Percentiles rank a stretch among this genome's conserved stretches.
phyloP scores from a whole-genome alignment of 805 yeast genomes.

The Yarrowia divulgata region DNA sequence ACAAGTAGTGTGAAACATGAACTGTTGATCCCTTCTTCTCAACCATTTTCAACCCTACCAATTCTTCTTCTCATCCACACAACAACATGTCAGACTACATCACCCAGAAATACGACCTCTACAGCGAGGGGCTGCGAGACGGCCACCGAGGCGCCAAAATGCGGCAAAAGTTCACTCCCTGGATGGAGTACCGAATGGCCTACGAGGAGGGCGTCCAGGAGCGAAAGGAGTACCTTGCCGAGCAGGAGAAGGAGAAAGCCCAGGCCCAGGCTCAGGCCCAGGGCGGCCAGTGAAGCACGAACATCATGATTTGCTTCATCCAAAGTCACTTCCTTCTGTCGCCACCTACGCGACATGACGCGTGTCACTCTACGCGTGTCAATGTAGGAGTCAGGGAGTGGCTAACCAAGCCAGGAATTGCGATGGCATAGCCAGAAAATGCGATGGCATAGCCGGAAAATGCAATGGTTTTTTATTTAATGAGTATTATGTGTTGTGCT shows the following conservation, averaged over 20 bases:
- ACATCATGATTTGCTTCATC: no score
- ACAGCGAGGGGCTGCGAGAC: not conserved
- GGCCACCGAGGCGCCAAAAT: not conserved
- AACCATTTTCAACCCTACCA: not conserved
- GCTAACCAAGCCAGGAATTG: no score
- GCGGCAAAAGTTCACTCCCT: not conserved
- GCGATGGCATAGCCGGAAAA: no score
- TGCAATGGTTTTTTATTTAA: no score
- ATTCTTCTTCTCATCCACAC: not conserved
- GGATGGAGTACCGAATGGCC: slow-evolving; percentile 7
- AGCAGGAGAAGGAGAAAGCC: not conserved
- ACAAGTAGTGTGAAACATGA: no score
- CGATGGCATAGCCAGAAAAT: no score
- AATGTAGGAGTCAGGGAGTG: no score
- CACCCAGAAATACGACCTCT: slow-evolving; percentile 2
- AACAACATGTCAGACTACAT: not conserved
- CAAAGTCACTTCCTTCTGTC: no score
- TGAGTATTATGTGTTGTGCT: no score
- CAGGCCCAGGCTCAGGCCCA: no score
- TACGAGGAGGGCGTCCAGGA: not conserved
- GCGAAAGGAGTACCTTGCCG: not conserved
- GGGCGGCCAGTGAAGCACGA: no score
- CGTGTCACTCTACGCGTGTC: no score
- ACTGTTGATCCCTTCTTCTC: not conserved
- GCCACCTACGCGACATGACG: not conserved